Conservation (phyloP, 106 monocot genomes). For the Acorus gramineus region DNA sequence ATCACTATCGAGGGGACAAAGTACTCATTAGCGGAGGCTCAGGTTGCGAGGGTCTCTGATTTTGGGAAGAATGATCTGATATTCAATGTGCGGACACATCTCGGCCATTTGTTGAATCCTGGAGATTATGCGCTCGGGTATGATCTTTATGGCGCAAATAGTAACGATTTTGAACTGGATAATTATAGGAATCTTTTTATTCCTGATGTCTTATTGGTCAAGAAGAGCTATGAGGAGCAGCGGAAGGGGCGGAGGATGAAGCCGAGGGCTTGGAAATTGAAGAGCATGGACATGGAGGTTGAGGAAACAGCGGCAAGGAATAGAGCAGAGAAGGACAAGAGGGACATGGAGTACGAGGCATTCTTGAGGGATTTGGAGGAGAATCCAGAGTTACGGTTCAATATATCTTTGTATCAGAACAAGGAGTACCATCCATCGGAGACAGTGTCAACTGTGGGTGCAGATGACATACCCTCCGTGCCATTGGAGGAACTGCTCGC, state of each 20-base stretch:
- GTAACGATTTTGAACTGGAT: conserved; percentile 56
- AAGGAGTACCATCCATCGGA: conserved; percentile 57
- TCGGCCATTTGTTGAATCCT: conserved; percentile 61
- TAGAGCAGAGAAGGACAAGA: conserved; percentile 55
- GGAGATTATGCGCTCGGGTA: conserved; percentile 82
- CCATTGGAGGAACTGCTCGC: conserved; percentile 65
- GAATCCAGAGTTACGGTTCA: conserved; percentile 59
- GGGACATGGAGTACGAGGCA: conserved; percentile 52
- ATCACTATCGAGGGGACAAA: conserved; percentile 36
- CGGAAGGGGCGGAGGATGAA: conserved; percentile 35
- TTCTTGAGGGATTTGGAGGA: conserved; percentile 73
- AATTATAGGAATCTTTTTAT: conserved; percentile 45
- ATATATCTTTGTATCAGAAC: conserved; percentile 62
- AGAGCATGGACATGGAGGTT: conserved; percentile 58
- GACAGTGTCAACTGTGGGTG: conserved; percentile 51
- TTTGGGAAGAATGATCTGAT: conserved; percentile 49
- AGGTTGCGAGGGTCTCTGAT: conserved; percentile 75
- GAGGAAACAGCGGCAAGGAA: conserved; percentile 20
- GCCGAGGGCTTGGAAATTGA: conserved; percentile 66
- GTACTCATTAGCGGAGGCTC: conserved; percentile 41
- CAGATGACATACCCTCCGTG: conserved; percentile 43
- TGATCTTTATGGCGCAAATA: conserved; percentile 67
- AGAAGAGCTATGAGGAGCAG: conserved; percentile 82
- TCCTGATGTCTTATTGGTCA: conserved; percentile 50
- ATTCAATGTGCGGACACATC: conserved; percentile 59